Evolutionary conservation across 2,329 filamentous ascomycete genomes (phyloP), one percentile per base, ranked within the genome.

Genomic region (Verticillium klebahnii): DNA sequence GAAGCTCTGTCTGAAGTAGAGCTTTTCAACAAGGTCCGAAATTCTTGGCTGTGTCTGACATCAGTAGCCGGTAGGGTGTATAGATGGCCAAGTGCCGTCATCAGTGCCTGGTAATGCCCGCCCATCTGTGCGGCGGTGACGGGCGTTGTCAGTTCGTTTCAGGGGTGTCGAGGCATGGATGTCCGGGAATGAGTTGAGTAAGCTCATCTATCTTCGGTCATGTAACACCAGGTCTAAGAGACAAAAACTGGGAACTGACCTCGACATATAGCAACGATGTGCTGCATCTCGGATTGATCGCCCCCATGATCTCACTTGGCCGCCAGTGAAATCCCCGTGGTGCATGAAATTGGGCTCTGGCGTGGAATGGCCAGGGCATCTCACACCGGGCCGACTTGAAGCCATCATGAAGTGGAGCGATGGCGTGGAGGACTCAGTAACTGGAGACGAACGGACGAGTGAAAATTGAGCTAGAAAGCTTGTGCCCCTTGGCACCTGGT

Each of bases 111-210:
- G 7, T 52, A 19, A 19, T 52, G 45, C 45, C 45, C 45, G 19
- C 23, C 45, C 45, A 52, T 52, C 45, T 52, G n/a, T 52, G 45
- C n/a, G 19, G 45, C 23, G 45, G 45, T 12, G 45, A 52, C 45
- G 45, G 45, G 45, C 55, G 61, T 6, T 40, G 60, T 2, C 50
- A 50, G 11, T 57, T 63, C 15, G 56, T 59, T 23, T 40, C 23
- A 23, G 57, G 58, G 19, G 54, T 61, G 23, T 58, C 25, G 25
- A 31, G 31, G 25, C 54, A 56, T 56, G 54, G 54, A 31, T 17
- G 7, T 25, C 8, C 54, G 29, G 14, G 54, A 56, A 56, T 56
- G 25, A 14, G 25, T 56, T 34, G 31, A 56, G 54, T 56, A 56
- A 34, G 54, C 54, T 31, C 19, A 31, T 23, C 19, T 56, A 17